These are phyloP conservation scores for Backusella parvicylindrica DNA, from an alignment of 192 early-diverging fungal species.

Conservation along the genomic window DNA sequence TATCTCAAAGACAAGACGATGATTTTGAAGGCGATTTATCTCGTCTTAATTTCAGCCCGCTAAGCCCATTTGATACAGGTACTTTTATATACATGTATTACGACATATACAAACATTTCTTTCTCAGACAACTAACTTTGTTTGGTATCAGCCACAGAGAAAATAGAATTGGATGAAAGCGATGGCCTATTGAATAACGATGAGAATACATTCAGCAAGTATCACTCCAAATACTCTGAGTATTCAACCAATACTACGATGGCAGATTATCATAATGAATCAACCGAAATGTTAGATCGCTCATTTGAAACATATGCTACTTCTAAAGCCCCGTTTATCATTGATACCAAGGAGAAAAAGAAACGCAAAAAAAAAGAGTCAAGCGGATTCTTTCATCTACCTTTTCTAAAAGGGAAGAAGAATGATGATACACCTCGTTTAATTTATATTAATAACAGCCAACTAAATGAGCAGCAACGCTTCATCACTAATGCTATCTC, in stretches of 20 bases:
- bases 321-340: background rate
- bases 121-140: background rate
- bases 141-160: background rate
- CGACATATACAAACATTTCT: background rate
- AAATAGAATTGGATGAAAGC: background rate
- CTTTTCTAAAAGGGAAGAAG: background rate
- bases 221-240: background rate
- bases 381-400: background rate
- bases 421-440: conserved; percentile 43
- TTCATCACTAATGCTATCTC: conserved; percentile 89
- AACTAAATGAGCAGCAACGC: conserved; percentile 70
- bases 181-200: background rate
- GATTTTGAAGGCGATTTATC: background rate
- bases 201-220: background rate
- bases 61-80: background rate
- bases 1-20: background rate
- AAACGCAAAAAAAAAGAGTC: background rate
- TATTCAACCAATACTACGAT: background rate
- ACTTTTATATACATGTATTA: background rate
- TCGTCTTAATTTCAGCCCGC: background rate
- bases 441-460: conserved; percentile 84
- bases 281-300: background rate
- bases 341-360: background rate
- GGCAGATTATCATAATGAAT: background rate
- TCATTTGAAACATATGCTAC: too few relatives aligned